Percentiles rank a stretch among this genome's conserved stretches.
Evolutionary conservation across 305 asterid species (phyloP).

Genomic region (Andrographis paniculata): DNA sequence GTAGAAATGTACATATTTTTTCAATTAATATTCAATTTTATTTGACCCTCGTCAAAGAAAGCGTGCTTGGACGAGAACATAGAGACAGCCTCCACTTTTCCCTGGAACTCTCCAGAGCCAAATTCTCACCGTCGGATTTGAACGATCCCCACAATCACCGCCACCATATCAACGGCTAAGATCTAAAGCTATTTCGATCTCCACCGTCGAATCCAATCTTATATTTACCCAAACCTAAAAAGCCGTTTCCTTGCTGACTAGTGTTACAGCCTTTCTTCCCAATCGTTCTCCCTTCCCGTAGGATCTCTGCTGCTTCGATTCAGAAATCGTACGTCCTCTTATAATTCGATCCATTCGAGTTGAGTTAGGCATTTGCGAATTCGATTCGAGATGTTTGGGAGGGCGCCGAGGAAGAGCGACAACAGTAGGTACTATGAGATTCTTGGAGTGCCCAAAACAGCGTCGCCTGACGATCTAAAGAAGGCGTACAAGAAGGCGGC

Average conservation of each 20-base stretch:
- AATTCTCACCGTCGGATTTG: too few species aligned
- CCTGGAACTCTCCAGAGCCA: too few species aligned
- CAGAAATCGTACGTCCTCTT: not conserved
- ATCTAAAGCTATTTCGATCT: slow-evolving; percentile 11
- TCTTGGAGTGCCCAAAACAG: slow-evolving; percentile 71
- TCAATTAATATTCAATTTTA: too few species aligned
- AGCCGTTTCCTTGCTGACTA: too few species aligned
- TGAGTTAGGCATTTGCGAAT: not conserved
- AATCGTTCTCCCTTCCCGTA: not conserved
- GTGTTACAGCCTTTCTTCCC: not conserved
- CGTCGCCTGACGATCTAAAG: slow-evolving; percentile 70
- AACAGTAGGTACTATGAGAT: slow-evolving; percentile 61
- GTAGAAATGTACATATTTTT: too few species aligned
- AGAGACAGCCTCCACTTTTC: too few species aligned
- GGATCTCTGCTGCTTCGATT: not conserved
- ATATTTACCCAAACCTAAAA: too few species aligned
- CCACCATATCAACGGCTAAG: slow-evolving; percentile 6
- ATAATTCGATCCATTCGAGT: not conserved
- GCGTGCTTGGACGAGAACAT: too few species aligned
- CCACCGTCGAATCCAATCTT: slow-evolving; percentile 14
- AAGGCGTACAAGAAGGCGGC: slow-evolving; percentile 88
- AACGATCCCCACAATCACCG: too few species aligned
- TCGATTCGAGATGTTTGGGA: slow-evolving; percentile 55
- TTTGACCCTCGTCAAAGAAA: too few species aligned
- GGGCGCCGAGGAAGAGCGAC: slow-evolving; percentile 73